These are phyloP conservation scores for Colletotrichum salicis DNA, from an alignment of 2,329 filamentous ascomycete genomes.

Conservation along the genomic window DNA sequence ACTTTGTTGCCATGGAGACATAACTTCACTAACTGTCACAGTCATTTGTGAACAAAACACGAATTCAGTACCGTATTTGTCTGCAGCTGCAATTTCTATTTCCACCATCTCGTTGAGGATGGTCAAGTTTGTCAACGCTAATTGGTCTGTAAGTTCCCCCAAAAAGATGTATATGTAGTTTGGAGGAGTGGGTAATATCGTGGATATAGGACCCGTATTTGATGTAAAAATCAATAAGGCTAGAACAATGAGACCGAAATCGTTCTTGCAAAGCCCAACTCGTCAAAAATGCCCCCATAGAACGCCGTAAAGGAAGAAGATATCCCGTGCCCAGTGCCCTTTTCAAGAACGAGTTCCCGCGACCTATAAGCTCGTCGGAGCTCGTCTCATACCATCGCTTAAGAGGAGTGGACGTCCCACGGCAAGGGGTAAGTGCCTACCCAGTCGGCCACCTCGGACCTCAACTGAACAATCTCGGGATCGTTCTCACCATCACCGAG, in stretches of 20 bases:
- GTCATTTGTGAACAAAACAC: neutral
- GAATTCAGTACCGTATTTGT: neutral
- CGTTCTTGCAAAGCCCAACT: conserved; percentile 4
- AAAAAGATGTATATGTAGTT: neutral
- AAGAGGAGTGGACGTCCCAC: conserved; percentile 61
- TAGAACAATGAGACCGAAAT: neutral
- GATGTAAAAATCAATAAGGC: neutral
- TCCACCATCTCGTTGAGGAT: conserved; percentile 14
- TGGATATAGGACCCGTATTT: neutral
- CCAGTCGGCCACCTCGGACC: conserved; percentile 82
- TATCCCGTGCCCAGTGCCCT: neutral
- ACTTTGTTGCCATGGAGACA: neutral
- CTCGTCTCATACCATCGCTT: neutral
- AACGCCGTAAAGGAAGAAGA: conserved; percentile 21
- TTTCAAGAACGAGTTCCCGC: neutral
- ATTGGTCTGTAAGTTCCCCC: neutral
- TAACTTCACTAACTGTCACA: neutral
- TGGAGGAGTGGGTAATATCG: neutral
- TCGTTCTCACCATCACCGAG: conserved; percentile 75
- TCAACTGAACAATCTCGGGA: conserved; percentile 77
- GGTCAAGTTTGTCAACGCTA: neutral
- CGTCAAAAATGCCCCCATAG: conserved; percentile 9
- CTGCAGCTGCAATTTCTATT: neutral
- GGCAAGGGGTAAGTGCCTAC: conserved; percentile 79
- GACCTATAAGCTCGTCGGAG: neutral